These are phyloP conservation scores for Backusella tuberculispora DNA, from an alignment of 192 early-diverging fungal species.

Conservation along the genomic window DNA sequence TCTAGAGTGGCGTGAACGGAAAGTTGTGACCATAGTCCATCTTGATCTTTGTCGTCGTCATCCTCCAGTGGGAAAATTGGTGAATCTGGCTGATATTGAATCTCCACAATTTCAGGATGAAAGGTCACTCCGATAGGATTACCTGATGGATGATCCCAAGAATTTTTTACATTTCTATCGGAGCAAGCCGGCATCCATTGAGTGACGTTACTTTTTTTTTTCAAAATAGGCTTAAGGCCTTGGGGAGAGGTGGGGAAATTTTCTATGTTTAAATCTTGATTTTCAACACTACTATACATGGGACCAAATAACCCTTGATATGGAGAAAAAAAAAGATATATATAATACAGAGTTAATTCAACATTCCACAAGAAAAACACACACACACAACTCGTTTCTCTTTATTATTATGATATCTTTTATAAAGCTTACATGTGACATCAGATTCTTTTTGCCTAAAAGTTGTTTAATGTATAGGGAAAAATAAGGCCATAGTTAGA, in stretches of 20 bases:
- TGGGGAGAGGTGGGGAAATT: not conserved
- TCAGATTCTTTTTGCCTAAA: constrained; percentile 47
- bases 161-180: constrained; percentile 10
- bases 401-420: constrained; percentile 5
- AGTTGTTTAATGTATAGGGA: not conserved
- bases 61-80: constrained; percentile 5
- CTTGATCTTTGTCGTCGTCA: not conserved
- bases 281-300: constrained; percentile 5
- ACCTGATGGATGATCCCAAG: not conserved
- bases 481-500: not conserved
- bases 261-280: not conserved
- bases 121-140: constrained; percentile 28
- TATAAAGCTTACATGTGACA: constrained; percentile 39
- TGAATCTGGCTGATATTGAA: constrained; percentile 35
- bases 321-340: not conserved
- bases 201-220: constrained; percentile 25
- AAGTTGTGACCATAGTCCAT: constrained; percentile 4
- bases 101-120: constrained; percentile 28
- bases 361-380: not conserved
- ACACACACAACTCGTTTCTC: not conserved
- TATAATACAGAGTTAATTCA: not conserved
- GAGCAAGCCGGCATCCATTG: constrained; percentile 18
- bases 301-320: constrained; percentile 33
- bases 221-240: constrained; percentile 22
- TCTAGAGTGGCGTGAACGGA: not conserved